Evolutionary conservation across 2,329 filamentous ascomycete genomes (phyloP), one percentile per base, ranked within the genome.

Genomic region (Intubia oerlemansii): DNA sequence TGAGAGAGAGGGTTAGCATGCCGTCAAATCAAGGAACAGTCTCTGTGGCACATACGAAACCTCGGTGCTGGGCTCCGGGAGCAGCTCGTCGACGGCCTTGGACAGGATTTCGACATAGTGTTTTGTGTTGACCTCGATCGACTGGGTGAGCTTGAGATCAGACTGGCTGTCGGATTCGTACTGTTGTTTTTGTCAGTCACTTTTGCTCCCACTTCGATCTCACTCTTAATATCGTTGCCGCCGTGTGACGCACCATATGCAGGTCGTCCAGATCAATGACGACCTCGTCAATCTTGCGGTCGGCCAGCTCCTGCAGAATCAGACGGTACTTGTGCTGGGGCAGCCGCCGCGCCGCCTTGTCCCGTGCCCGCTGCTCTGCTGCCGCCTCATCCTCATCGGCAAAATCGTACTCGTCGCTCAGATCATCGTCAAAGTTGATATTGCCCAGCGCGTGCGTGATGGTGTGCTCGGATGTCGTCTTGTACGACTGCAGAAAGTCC

Each of bases 31-130:
- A n/a, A n/a, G n/a, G n/a, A n/a, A n/a, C n/a, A n/a, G n/a, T n/a
- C n/a, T n/a, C 4, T 8, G 12, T 3, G 13, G 5, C 7, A 29
- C 33, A 19, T 24, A 35, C 66, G 66, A 84, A 39, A 85, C 63
- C 38, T 92, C 81, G 30, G 60, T 61, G 10, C 67, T 76, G 23
- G 84, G 75, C 36, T 65, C 59, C 1, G 88, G 88, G 64, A 98
- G 70, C 30, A 79, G 63, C 34, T 71, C 75, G 53, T 98, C 88
- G 25, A 93, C 72, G 7, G 88, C 88, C 39, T 76, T 65, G 3
- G 85, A 85, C 34, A 95, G 53, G 34, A 95, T 66, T 44, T 98
- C 88, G 39, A 95, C 73, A 46, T 98, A 98, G 49, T 92, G 88
- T 44, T 88, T 78, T 11, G 88, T 81, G 52, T 98, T 98, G 40